These are phyloP conservation scores for Colletotrichum spinosum DNA, from an alignment of 2,329 filamentous ascomycete species.

Conservation along the genomic window DNA sequence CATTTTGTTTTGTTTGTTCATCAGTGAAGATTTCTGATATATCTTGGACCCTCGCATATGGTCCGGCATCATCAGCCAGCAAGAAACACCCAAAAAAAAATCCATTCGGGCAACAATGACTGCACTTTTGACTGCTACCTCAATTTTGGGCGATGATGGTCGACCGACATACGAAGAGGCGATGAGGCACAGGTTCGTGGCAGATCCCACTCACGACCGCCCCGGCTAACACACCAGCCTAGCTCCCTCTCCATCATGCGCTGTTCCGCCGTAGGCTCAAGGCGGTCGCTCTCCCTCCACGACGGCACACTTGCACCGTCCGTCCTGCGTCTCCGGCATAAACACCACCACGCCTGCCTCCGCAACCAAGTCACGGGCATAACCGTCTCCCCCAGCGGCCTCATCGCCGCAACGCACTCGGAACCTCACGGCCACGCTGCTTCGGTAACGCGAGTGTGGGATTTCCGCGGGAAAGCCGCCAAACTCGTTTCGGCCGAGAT, in stretches of 20 bases:
- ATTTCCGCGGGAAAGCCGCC: conserved; percentile 6
- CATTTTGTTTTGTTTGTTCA: too few relatives aligned
- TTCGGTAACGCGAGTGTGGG: conserved; percentile 19
- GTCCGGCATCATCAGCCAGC: too few relatives aligned
- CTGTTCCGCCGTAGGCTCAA: conserved; percentile 9
- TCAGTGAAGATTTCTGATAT: too few relatives aligned
- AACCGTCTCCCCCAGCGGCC: conserved; percentile 16
- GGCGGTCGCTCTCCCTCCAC: conserved; percentile 20
- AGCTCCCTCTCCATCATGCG: neutral
- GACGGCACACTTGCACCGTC: conserved; percentile 19
- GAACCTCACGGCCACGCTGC: conserved; percentile 4
- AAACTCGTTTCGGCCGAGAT: conserved; percentile 9
- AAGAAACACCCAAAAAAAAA: too few relatives aligned
- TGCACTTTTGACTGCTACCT: too few relatives aligned
- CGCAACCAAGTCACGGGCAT: conserved; percentile 11
- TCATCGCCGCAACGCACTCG: conserved; percentile 18
- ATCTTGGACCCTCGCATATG: too few relatives aligned
- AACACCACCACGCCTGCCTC: neutral
- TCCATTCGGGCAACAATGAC: too few relatives aligned
- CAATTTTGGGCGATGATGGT: too few relatives aligned
- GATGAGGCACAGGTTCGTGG: too few relatives aligned
- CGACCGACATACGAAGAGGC: too few relatives aligned
- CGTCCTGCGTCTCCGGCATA: conserved; percentile 11
- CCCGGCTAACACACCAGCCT: neutral
- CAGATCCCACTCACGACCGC: neutral